A percentile compares a stretch with the other conserved stretches of the same genome.
phyloP scores from a whole-genome alignment of 768 basidiomycete species.

The Tephrocybe sp. region DNA sequence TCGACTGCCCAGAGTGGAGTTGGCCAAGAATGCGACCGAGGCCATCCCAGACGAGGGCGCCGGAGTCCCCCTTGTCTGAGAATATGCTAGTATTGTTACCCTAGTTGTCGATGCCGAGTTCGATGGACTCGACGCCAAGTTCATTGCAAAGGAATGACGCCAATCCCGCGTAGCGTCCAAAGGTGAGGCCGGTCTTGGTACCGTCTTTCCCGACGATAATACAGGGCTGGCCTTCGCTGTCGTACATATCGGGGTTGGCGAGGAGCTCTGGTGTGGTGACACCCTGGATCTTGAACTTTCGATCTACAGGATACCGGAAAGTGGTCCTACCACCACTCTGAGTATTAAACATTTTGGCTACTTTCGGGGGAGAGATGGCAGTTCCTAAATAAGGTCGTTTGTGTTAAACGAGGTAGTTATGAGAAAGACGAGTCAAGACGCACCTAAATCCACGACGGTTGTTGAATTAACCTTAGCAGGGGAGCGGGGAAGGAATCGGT shows the following conservation, averaged over 20 bases:
- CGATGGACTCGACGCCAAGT: constrained; percentile 24
- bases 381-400: too few species aligned
- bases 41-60: constrained; percentile 36
- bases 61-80: constrained; percentile 39
- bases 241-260: constrained; percentile 25
- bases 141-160: constrained; percentile 31
- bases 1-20: too few species aligned
- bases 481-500: too few species aligned
- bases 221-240: constrained; percentile 28
- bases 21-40: too few species aligned
- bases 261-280: constrained; percentile 26
- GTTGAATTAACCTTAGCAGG: too few species aligned
- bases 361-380: too few species aligned
- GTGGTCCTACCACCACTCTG: too few species aligned
- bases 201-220: constrained; percentile 37
- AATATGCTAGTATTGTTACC: constrained; percentile 29
- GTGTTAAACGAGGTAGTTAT: constrained; percentile 10
- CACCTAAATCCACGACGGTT: constrained; percentile 31
- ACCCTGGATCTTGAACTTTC: constrained; percentile 29
- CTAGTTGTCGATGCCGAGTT: constrained; percentile 35
- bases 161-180: constrained; percentile 35
- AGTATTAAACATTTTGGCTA: too few species aligned
- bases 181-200: constrained; percentile 32
- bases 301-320: too few species aligned
- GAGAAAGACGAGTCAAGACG: constrained; percentile 21